Evolutionary conservation across 768 basidiomycete species (phyloP), one percentile per base, ranked within the genome.

Genomic region (Tricholoma furcatifolium): DNA sequence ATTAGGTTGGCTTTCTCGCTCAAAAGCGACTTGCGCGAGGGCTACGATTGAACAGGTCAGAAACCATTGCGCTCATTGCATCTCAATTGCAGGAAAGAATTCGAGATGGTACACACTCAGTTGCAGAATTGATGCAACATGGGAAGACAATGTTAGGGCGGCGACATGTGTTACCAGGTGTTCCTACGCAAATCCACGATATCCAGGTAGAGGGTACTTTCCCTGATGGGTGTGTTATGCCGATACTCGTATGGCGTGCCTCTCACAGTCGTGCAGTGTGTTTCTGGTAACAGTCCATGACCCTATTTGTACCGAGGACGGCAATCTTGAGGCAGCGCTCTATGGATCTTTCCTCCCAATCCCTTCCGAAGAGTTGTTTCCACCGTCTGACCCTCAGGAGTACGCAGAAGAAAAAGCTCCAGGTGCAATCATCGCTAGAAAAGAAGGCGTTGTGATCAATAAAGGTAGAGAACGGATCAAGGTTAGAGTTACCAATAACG

Each of bases 271-370:
- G 14, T 10, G 17, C 55, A 90, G 87, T 1, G 89, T 93, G 0
- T 99, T 98, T 72, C 80, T 99, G n/a, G 95, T 98, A 34, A 96
- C 96, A 0, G 92, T 98, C 1, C 95, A 98, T 63, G 88, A 96
- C 61, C 96, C 97, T 17, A 87, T 99, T 56, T 92, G 88, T 65
- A 86, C 92, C 0, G 85, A 92, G 53, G 70, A 79, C 36, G 93
- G 93, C 0, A 73, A 95, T 63, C 72, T 98, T 17, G 72, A 72
- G 4, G 81, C 85, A n/a, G 95, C 96, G 0, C 77, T 99, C n/a
- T 93, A 93, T 56, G 93, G 94, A 9, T 95, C 93, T 0, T 98
- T 98, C 73, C 74, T 98, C 0, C 96, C 96, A 3, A 66, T 88
- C 2, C 96, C 95, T 0, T 66, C 80, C 0, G 67, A 80, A 10